Evolutionary conservation across 2,329 filamentous ascomycete genomes (phyloP).

Genomic region (Penicillium sp.): DNA sequence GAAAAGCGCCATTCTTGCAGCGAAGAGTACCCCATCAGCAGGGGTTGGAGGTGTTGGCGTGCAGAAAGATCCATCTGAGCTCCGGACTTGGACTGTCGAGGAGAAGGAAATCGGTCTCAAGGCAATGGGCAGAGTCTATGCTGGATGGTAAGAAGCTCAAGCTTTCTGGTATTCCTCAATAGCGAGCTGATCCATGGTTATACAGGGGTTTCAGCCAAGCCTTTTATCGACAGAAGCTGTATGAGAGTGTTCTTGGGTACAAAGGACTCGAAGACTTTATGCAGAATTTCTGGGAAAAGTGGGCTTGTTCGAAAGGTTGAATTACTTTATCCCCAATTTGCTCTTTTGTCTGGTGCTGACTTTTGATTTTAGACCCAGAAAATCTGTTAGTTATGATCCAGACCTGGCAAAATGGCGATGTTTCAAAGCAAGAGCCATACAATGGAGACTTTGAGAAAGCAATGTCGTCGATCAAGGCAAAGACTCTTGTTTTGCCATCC

Average conservation of each 20-base stretch:
- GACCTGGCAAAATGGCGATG: conserved; percentile 76
- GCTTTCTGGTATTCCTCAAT: not conserved
- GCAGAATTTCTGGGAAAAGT: conserved; percentile 72
- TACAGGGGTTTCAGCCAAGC: conserved; percentile 72
- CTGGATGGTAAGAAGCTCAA: conserved; percentile 57
- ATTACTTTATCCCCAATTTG: not conserved
- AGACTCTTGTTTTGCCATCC: conserved; percentile 67
- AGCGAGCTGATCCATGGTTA: not conserved
- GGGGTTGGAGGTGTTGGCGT: conserved; percentile 52
- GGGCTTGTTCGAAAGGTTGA: conserved; percentile 66
- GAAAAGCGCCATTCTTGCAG: conserved; percentile 60
- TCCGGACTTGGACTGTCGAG: conserved; percentile 53
- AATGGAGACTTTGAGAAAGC: conserved; percentile 66
- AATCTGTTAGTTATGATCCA: conserved; percentile 74
- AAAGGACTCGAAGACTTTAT: conserved; percentile 73
- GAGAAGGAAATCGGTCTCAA: conserved; percentile 62
- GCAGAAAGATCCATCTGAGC: conserved; percentile 38
- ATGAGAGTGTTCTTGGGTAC: conserved; percentile 64
- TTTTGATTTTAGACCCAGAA: conserved; percentile 59
- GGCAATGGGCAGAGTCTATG: conserved; percentile 73
- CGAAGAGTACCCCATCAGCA: conserved; percentile 55
- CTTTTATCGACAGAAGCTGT: conserved; percentile 73
- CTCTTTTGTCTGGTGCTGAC: not conserved
- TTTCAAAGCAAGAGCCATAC: conserved; percentile 68
- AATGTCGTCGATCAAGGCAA: conserved; percentile 70